Conservation (phyloP, 306 rosid genomes). For the Citrullus amarus region DNA sequence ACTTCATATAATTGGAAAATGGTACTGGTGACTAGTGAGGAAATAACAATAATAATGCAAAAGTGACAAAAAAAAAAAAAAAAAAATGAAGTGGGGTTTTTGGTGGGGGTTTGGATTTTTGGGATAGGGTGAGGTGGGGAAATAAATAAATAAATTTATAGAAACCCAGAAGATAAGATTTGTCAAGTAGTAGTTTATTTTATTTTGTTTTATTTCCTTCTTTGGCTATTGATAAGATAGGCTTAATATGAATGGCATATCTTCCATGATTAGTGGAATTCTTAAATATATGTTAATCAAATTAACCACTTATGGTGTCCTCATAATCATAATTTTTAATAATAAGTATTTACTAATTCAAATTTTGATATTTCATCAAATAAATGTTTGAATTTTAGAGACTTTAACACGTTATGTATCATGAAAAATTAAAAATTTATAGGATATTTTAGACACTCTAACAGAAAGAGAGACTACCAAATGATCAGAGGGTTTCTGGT, state of each 20-base stretch:
- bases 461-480: too few relatives aligned
- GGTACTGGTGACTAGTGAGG: too few relatives aligned
- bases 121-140: slow-evolving; percentile 8
- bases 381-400: too few relatives aligned
- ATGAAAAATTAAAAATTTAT: too few relatives aligned
- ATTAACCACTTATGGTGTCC: not conserved
- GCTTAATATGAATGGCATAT: not conserved
- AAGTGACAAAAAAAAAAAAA: not conserved
- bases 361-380: too few relatives aligned
- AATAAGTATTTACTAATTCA: too few relatives aligned
- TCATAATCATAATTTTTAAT: too few relatives aligned
- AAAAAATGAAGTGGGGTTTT: not conserved
- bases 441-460: too few relatives aligned
- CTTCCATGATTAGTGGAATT: not conserved
- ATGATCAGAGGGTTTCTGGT: too few relatives aligned
- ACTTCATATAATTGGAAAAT: not conserved
- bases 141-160: not conserved
- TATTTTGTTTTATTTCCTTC: not conserved
- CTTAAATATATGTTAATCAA: not conserved
- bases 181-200: not conserved
- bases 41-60: not conserved
- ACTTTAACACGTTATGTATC: too few relatives aligned
- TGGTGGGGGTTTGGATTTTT: not conserved
- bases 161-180: slow-evolving; percentile 4
- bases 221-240: not conserved